Evolutionary conservation across 805 yeast genomes (phyloP), one percentile per base, ranked within the genome.

Genomic region (Kazachstania africana): DNA sequence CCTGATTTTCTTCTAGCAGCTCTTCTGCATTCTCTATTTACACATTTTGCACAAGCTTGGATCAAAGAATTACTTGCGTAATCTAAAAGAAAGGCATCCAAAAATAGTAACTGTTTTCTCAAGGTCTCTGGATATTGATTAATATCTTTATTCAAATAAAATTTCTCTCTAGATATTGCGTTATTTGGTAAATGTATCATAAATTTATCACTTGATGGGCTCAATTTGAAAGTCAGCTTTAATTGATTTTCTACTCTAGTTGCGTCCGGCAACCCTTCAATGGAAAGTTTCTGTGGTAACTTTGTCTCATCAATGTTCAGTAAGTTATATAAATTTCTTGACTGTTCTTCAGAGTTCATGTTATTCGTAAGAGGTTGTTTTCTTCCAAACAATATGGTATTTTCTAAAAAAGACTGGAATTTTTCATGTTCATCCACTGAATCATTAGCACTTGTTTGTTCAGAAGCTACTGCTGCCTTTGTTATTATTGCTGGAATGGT

Each of bases 191-290:
- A 59, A 51, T 83, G 91, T 21, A 91, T 58, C 31, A 82, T 58
- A 31, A 68, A 64, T 44, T 83, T 79, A 4, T 72, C 66, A 27
- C 43, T 15, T 1, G 88, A 72, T 1, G 95, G 94, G 19, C 75
- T 66, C 27, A 88, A 60, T 6, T 67, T 53, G 14, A 88, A 57
- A 27, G 68, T 66, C 26, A 93, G 61, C 53, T 84, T 87, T 50
- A 91, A 83, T 59, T 91, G 98, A 12, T 96, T 88, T 57, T 88
- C 98, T 5, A 88, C 98, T 42, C 98, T 71, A 9, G 95, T 83
- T 43, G 74, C 75, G 4, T 70, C 59, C 2, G 96, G 96, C 27
- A 88, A 62, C 31, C 75, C 78, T 6, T 64, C 54, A 1, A 88
- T 60, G 16, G 58, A 52, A 32, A 80, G 41, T 33, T 64, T 59